phyloP scores from a whole-genome alignment of 768 basidiomycete genomes.

The Mycena rebaudengoi region DNA sequence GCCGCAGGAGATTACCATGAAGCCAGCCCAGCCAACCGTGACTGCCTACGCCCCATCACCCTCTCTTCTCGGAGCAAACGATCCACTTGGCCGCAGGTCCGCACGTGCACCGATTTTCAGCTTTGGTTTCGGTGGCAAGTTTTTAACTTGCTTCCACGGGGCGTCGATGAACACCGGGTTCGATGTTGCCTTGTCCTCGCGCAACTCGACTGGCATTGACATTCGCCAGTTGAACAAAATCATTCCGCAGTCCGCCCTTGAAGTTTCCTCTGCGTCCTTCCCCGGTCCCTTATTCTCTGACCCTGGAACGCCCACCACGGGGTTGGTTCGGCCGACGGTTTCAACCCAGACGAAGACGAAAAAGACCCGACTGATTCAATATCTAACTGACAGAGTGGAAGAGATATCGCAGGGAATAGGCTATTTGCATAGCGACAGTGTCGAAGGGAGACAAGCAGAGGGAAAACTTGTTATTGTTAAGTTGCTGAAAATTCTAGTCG shows the following conservation, averaged over 20 bases:
- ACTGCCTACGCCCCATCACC: conserved; percentile 87
- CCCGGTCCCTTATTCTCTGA: conserved; percentile 92
- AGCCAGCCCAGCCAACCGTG: conserved; percentile 51
- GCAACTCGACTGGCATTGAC: conserved; percentile 73
- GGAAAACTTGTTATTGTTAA: conserved; percentile 79
- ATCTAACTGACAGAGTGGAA: conserved; percentile 76
- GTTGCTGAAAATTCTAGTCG: conserved; percentile 81
- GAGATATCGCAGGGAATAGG: conserved; percentile 82
- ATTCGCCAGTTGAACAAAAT: conserved; percentile 73
- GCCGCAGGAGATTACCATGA: conserved; percentile 46
- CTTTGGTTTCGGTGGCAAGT: conserved; percentile 94
- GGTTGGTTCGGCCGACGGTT: conserved; percentile 76
- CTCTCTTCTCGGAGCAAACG: conserved; percentile 82
- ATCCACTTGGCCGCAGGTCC: conserved; percentile 78
- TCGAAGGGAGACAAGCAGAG: conserved; percentile 69
- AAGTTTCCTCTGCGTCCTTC: conserved; percentile 63
- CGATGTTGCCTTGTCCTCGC: conserved; percentile 78
- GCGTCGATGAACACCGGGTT: conserved; percentile 75
- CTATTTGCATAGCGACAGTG: conserved; percentile 64
- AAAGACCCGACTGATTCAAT: conserved; percentile 79
- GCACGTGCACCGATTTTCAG: conserved; percentile 81
- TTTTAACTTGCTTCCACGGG: conserved; percentile 89
- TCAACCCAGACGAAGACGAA: conserved; percentile 79
- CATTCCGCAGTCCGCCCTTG: conserved; percentile 72
- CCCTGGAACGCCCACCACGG: conserved; percentile 66